Evolutionary conservation across 2,329 filamentous ascomycete genomes (phyloP).

Genomic region (Clarireedia homoeocarpa): DNA sequence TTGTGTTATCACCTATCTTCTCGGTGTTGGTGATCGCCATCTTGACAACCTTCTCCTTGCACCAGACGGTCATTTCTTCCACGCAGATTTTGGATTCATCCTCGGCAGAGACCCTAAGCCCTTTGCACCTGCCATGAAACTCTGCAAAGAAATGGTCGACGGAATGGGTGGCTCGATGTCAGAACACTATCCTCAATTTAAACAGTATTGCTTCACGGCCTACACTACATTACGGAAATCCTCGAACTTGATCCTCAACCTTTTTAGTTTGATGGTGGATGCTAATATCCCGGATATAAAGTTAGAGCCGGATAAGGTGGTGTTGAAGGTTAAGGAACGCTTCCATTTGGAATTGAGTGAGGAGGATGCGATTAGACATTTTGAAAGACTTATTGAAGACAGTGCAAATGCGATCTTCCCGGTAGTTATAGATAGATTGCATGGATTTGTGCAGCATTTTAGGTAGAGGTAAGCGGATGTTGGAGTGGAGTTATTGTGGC

Average conservation of each 20-base stretch:
- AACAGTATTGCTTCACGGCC: slow-evolving; percentile 91
- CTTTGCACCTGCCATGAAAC: slow-evolving; percentile 93
- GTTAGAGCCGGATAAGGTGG: slow-evolving; percentile 85
- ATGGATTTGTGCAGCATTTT: slow-evolving; percentile 89
- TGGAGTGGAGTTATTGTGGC: too few species aligned
- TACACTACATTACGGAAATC: slow-evolving; percentile 88
- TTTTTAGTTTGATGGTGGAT: slow-evolving; percentile 96
- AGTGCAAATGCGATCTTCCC: slow-evolving; percentile 84
- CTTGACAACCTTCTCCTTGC: slow-evolving; percentile 89
- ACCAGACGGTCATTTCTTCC: slow-evolving; percentile 91
- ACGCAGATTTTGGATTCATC: slow-evolving; percentile 97
- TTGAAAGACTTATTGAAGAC: slow-evolving; percentile 86
- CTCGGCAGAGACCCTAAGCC: slow-evolving; percentile 95
- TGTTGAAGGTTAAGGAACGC: slow-evolving; percentile 88
- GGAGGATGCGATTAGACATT: slow-evolving; percentile 81
- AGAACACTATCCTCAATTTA: slow-evolving; percentile 79
- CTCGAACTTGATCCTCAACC: slow-evolving; percentile 82
- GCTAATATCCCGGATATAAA: slow-evolving; percentile 95
- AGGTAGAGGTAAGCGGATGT: slow-evolving; percentile 45
- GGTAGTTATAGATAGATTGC: slow-evolving; percentile 88
- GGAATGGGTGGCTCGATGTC: slow-evolving; percentile 86
- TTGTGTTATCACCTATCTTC: slow-evolving; percentile 95
- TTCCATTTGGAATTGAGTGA: slow-evolving; percentile 89
- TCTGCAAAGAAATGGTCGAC: slow-evolving; percentile 97
- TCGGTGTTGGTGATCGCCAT: slow-evolving; percentile 93